phyloP scores from a whole-genome alignment of 1,284 basidiomycete species.

The Irpex sp. region DNA sequence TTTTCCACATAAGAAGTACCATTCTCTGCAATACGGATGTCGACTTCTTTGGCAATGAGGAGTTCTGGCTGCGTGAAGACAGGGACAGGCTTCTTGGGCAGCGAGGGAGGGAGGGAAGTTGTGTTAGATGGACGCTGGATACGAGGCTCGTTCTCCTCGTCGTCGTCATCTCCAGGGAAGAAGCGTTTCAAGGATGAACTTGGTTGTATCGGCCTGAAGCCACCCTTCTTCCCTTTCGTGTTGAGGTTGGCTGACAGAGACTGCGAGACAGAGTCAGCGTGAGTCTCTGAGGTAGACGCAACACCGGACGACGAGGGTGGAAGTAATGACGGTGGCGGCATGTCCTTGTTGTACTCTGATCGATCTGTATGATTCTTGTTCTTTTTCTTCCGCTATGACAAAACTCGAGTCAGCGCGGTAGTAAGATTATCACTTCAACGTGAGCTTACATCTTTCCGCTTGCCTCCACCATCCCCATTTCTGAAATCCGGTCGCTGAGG shows the following conservation, averaged over 20 bases:
- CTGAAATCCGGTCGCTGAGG: background rate
- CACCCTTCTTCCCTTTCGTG: conserved; percentile 36
- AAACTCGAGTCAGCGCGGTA: background rate
- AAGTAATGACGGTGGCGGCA: conserved; percentile 5
- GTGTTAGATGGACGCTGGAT: background rate
- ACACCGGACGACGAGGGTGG: background rate
- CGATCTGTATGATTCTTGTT: background rate
- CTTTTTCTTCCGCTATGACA: background rate
- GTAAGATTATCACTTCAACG: background rate
- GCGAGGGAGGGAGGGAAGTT: background rate
- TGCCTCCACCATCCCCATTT: conserved; percentile 8
- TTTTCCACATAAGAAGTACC: background rate
- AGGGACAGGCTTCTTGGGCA: background rate
- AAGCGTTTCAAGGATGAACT: conserved; percentile 66
- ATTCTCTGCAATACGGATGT: background rate
- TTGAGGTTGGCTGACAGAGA: background rate
- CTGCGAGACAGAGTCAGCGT: background rate
- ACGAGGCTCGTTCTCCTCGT: conserved; percentile 16
- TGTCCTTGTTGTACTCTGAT: background rate
- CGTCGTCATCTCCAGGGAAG: conserved; percentile 72
- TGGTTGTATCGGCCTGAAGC: conserved; percentile 60
- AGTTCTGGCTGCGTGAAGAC: background rate
- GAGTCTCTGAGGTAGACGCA: background rate
- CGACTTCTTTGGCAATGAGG: background rate
- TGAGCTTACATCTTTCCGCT: background rate